Percentiles rank a stretch among this genome's conserved stretches.
phyloP scores from a whole-genome alignment of 495 filamentous ascomycete species.

The Penicillium parvum region DNA sequence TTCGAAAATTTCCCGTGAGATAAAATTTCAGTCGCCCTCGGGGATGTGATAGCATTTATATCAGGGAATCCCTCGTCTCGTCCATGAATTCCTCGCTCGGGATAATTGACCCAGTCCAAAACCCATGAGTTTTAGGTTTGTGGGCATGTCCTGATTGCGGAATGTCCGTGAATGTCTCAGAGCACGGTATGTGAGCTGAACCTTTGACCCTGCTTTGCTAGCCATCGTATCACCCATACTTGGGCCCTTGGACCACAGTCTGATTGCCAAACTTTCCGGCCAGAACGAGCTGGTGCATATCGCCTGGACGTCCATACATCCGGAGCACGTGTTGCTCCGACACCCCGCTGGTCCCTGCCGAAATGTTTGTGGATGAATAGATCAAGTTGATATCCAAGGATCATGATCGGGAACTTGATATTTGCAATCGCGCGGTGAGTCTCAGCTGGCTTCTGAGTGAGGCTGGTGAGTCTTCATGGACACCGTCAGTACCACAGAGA shows the following conservation, averaged over 20 bases:
- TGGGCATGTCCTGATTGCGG: slow-evolving; percentile 50
- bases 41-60: slow-evolving; percentile 57
- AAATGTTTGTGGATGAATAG: slow-evolving; percentile 69
- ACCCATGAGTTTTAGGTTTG: slow-evolving; percentile 58
- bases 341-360: slow-evolving; percentile 54
- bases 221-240: slow-evolving; percentile 48
- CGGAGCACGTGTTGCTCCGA: slow-evolving; percentile 50
- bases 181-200: slow-evolving; percentile 42
- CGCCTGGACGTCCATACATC: slow-evolving; percentile 63
- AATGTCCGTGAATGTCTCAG: slow-evolving; percentile 54
- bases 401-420: slow-evolving; percentile 66
- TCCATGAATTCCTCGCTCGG: slow-evolving; percentile 67
- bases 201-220: slow-evolving; percentile 34
- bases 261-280: slow-evolving; percentile 20
- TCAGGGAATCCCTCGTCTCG: slow-evolving; percentile 55
- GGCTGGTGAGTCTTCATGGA: slow-evolving; percentile 51
- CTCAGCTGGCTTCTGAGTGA: slow-evolving; percentile 51
- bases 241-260: slow-evolving; percentile 19
- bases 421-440: slow-evolving; percentile 65
- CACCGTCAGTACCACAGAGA: too few species aligned
- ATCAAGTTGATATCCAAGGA: slow-evolving; percentile 53
- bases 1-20: too few species aligned
- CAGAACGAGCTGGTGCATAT: slow-evolving; percentile 60
- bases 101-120: slow-evolving; percentile 44
- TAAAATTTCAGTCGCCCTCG: too few species aligned